phyloP scores from a whole-genome alignment of 768 basidiomycete species.

The Symmetrospora coprosmae region DNA sequence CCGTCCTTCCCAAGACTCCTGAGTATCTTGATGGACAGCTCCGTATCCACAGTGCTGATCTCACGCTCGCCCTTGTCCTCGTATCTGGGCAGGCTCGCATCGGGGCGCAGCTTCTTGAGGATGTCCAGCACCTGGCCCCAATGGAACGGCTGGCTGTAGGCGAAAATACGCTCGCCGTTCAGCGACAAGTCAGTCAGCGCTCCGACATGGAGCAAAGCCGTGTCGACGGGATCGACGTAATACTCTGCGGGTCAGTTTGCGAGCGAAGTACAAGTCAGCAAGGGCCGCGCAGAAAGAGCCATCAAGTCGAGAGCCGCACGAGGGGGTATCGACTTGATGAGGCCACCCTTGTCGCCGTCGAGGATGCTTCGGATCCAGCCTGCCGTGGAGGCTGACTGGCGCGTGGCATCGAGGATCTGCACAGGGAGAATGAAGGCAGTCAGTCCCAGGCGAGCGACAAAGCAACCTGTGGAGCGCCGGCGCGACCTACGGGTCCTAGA shows the following conservation, averaged over 20 bases:
- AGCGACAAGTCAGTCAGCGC: background rate
- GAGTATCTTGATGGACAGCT: background rate
- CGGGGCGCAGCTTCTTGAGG: background rate
- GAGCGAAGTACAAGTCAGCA: no score
- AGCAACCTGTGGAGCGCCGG: no score
- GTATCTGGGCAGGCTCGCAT: background rate
- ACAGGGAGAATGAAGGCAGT: no score
- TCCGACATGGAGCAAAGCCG: background rate
- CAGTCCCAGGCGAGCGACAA: no score
- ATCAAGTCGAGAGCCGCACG: background rate
- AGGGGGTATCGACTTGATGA: background rate
- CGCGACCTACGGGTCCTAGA: constrained; percentile 4
- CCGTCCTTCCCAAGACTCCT: background rate
- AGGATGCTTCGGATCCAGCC: constrained; percentile 1
- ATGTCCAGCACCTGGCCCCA: constrained; percentile 5
- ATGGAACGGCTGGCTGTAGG: background rate
- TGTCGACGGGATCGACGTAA: background rate
- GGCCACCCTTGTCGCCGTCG: background rate
- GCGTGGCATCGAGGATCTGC: background rate
- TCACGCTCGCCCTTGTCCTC: background rate
- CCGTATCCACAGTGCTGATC: constrained; percentile 9
- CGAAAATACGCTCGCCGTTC: background rate
- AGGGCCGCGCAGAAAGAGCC: background rate
- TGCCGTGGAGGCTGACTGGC: constrained; percentile 4
- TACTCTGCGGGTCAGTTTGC: constrained; percentile 8